Evolutionary conservation across 2,329 filamentous ascomycete genomes (phyloP).

Genomic region (Davidsoniella virescens): DNA sequence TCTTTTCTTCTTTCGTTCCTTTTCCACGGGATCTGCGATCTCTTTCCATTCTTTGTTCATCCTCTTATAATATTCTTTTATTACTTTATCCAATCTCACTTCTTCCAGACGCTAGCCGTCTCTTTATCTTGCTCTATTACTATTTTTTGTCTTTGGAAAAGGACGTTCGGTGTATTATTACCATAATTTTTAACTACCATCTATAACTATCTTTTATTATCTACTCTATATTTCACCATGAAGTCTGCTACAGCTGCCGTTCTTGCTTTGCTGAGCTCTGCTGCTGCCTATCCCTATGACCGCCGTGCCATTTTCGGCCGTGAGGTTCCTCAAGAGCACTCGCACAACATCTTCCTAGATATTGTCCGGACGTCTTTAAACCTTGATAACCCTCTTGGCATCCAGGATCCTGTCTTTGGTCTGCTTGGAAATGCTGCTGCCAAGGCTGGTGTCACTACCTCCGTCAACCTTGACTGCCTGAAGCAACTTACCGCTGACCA

Average conservation of each 20-base stretch:
- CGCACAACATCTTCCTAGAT: conserved; percentile 32
- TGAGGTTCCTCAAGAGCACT: conserved; percentile 42
- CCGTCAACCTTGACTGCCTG: conserved; percentile 25
- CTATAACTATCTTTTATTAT: background rate
- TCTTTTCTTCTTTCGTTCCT: conserved; percentile 7
- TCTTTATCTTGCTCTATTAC: background rate
- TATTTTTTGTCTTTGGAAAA: conserved; percentile 6
- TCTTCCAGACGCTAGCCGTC: conserved; percentile 10
- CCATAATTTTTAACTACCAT: background rate
- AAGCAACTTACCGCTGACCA: conserved; percentile 37
- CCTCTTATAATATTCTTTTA: background rate
- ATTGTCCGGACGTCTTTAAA: conserved; percentile 28
- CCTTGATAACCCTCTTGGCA: conserved; percentile 34
- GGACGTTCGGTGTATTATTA: background rate
- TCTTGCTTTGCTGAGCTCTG: conserved; percentile 14
- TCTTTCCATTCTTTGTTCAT: conserved; percentile 10
- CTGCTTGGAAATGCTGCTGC: conserved; percentile 28
- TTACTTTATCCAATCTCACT: conserved; percentile 1
- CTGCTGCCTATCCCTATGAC: conserved; percentile 13
- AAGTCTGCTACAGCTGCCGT: conserved; percentile 2
- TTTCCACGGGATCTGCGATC: conserved; percentile 12
- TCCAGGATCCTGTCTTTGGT: conserved; percentile 35
- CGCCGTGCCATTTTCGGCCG: conserved; percentile 14
- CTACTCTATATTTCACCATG: conserved; percentile 2
- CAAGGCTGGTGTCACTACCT: conserved; percentile 31